These are phyloP conservation scores for Ophiostoma himal-ulmi DNA, from an alignment of 2,329 filamentous ascomycete species.

Conservation along the genomic window DNA sequence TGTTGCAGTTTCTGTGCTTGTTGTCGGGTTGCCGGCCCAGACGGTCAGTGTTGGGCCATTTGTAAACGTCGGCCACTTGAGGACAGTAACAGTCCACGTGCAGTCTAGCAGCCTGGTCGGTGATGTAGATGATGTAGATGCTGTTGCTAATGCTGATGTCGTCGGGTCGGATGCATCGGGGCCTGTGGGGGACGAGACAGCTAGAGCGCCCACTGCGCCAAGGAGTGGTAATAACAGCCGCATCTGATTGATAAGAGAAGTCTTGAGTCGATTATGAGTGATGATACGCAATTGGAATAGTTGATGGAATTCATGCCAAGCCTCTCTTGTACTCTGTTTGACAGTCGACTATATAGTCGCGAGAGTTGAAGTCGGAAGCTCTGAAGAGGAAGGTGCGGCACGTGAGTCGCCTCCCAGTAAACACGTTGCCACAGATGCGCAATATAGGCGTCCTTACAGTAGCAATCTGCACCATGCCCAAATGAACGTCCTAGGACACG, in stretches of 20 bases:
- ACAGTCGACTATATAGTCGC: neutral
- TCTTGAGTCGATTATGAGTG: neutral
- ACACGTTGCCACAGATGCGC: neutral
- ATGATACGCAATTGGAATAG: neutral
- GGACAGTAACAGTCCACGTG: neutral
- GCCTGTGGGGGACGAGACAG: neutral
- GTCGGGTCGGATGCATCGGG: neutral
- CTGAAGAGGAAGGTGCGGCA: neutral
- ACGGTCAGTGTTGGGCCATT: neutral
- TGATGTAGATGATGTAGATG: neutral
- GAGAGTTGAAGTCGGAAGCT: neutral
- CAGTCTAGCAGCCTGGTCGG: neutral
- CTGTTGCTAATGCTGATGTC: neutral
- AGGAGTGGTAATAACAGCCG: neutral
- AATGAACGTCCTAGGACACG: neutral
- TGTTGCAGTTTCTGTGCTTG: neutral
- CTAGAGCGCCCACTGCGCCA: neutral
- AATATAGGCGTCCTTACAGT: neutral
- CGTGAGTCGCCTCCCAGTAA: neutral
- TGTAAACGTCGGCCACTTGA: neutral
- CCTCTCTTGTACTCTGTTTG: neutral
- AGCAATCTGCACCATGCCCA: neutral
- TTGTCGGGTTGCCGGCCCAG: neutral
- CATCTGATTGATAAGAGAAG: neutral
- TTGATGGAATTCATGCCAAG: too few species aligned